phyloP scores from a whole-genome alignment of 2,329 filamentous ascomycete species.

The Coniochaeta ligniaria region DNA sequence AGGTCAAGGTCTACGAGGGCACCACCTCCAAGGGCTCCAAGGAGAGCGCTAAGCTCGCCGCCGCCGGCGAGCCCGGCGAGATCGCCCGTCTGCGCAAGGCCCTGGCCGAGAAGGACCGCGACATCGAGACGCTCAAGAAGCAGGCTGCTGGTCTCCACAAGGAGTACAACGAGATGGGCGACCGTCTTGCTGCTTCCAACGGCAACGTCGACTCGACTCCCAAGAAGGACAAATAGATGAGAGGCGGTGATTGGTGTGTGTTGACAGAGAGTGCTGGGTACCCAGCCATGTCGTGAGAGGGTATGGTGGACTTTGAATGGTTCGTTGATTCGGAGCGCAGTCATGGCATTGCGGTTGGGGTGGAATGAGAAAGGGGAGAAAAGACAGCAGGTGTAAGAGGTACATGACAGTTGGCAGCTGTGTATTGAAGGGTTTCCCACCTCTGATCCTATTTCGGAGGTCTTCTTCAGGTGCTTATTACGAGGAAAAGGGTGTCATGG shows the following conservation, averaged over 20 bases:
- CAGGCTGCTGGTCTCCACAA: conserved; percentile 76
- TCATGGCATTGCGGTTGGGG: not conserved
- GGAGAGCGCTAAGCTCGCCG: conserved; percentile 63
- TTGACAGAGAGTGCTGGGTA: not conserved
- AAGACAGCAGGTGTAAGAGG: not conserved
- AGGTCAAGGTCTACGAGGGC: conserved; percentile 76
- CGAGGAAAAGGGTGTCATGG: not conserved
- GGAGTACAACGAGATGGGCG: conserved; percentile 81
- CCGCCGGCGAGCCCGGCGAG: conserved; percentile 68
- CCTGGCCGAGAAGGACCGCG: conserved; percentile 71
- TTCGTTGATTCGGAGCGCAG: not conserved
- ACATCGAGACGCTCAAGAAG: conserved; percentile 86
- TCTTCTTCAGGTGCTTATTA: not conserved
- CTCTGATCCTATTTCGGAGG: not conserved
- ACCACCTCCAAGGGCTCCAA: conserved; percentile 48
- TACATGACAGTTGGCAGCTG: not conserved
- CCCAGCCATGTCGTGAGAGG: not conserved
- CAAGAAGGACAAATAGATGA: conserved; percentile 50
- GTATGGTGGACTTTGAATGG: not conserved
- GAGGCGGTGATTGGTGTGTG: not conserved
- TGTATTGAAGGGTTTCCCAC: not conserved
- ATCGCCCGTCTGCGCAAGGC: conserved; percentile 63
- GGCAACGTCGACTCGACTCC: conserved; percentile 17
- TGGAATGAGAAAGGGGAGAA: not conserved
- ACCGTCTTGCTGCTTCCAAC: conserved; percentile 61